Evolutionary conservation across 2,329 filamentous ascomycete species (phyloP).

Genomic region (Neofusicoccum ribis): DNA sequence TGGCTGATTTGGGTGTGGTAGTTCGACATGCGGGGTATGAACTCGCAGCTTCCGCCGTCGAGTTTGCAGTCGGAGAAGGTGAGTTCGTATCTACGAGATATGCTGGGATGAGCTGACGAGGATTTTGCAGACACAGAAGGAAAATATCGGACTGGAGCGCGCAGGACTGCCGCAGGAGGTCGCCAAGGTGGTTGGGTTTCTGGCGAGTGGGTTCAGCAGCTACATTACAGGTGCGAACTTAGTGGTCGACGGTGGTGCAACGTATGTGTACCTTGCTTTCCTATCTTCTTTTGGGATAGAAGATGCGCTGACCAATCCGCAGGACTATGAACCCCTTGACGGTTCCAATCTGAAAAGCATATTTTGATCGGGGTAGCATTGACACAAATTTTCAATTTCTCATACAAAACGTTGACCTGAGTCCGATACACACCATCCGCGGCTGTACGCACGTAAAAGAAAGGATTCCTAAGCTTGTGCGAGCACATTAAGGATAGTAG

Average conservation of each 20-base stretch:
- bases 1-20: too few relatives aligned
- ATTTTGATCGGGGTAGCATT: too few relatives aligned
- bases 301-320: background rate
- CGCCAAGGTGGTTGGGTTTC: constrained; percentile 60
- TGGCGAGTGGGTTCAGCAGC: constrained; percentile 62
- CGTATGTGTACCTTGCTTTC: constrained; percentile 16
- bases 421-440: too few relatives aligned
- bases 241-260: constrained; percentile 61
- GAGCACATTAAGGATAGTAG: too few relatives aligned
- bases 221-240: constrained; percentile 64
- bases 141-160: constrained; percentile 59
- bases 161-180: constrained; percentile 60
- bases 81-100: constrained; percentile 26
- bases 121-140: constrained; percentile 43
- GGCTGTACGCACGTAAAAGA: too few relatives aligned
- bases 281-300: background rate
- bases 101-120: background rate
- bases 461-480: too few relatives aligned
- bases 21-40: constrained; percentile 53
- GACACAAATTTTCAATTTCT: too few relatives aligned
- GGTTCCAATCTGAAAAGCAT: constrained; percentile 32
- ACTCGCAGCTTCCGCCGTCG: constrained; percentile 57
- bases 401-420: too few relatives aligned
- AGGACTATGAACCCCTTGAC: constrained; percentile 42
- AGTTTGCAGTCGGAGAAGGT: constrained; percentile 49